phyloP scores from a whole-genome alignment of 2,329 filamentous ascomycete genomes.

The Neonectria sp. region DNA sequence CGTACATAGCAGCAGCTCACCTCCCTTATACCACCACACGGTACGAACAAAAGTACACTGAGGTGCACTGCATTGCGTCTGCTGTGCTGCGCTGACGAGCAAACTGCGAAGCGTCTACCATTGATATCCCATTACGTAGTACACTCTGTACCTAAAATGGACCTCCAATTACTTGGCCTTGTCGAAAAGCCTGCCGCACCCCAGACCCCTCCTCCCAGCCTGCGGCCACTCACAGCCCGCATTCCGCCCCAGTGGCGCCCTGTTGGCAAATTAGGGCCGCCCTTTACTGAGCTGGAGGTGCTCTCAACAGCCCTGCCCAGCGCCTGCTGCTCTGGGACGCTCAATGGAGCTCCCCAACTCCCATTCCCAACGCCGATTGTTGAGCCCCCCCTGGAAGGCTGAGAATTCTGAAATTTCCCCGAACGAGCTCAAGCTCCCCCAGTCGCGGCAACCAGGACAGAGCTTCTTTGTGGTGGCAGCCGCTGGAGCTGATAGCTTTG shows the following conservation, averaged over 20 bases:
- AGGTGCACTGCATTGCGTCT: background rate
- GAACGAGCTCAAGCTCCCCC: background rate
- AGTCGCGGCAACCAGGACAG: background rate
- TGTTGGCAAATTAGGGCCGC: constrained; percentile 23
- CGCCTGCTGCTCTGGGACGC: background rate
- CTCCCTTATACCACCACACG: too few species aligned
- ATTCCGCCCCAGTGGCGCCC: constrained; percentile 22
- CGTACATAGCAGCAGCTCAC: background rate
- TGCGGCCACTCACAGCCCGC: constrained; percentile 8
- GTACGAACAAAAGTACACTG: too few species aligned
- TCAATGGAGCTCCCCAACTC: constrained; percentile 3
- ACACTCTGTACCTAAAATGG: background rate
- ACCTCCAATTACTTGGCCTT: background rate
- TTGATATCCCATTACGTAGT: background rate
- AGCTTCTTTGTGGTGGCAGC: constrained; percentile 3
- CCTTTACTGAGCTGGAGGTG: constrained; percentile 11
- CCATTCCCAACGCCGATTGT: constrained; percentile 7
- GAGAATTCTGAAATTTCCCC: background rate
- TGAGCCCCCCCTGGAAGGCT: constrained; percentile 1
- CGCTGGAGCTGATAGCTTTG: constrained; percentile 1
- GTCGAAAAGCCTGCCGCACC: constrained; percentile 7
- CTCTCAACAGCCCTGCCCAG: constrained; percentile 20
- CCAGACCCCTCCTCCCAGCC: constrained; percentile 2
- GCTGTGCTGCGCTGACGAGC: background rate
- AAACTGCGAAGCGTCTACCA: background rate